Conservation (phyloP, 208 protist species). For the Acanthamoeba divionensis region DNA sequence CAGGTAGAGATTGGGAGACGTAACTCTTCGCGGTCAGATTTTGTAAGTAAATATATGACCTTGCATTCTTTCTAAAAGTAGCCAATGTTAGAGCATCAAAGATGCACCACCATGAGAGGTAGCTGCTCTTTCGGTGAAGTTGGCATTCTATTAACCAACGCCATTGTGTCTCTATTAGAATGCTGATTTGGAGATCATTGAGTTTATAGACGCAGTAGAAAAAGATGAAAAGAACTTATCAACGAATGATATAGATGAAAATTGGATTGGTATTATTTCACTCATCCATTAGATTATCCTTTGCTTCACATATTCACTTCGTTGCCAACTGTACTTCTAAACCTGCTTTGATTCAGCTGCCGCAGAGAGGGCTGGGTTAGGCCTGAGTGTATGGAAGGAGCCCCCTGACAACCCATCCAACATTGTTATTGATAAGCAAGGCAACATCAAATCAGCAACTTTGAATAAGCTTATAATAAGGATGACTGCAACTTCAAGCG, state of each 20-base stretch:
- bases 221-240: not conserved
- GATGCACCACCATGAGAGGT: no score
- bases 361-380: not conserved
- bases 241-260: not conserved
- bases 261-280: no score
- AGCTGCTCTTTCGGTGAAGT: no score
- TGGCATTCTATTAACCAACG: no score
- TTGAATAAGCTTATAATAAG: conserved; percentile 34
- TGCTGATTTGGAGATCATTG: not conserved
- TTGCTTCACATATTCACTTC: no score
- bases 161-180: no score
- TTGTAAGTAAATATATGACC: not conserved
- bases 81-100: not conserved
- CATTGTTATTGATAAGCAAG: conserved; percentile 10
- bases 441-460: not conserved
- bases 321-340: no score
- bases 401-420: conserved; percentile 34
- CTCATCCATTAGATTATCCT: no score
- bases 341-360: no score
- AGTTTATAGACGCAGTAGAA: not conserved
- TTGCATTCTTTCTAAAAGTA: not conserved
- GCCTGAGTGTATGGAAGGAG: conserved; percentile 50
- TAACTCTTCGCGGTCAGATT: not conserved
- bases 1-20: conserved; percentile 14
- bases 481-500: conserved; percentile 27